Conservation (phyloP, 768 basidiomycete species). For the Calocybe indica region DNA sequence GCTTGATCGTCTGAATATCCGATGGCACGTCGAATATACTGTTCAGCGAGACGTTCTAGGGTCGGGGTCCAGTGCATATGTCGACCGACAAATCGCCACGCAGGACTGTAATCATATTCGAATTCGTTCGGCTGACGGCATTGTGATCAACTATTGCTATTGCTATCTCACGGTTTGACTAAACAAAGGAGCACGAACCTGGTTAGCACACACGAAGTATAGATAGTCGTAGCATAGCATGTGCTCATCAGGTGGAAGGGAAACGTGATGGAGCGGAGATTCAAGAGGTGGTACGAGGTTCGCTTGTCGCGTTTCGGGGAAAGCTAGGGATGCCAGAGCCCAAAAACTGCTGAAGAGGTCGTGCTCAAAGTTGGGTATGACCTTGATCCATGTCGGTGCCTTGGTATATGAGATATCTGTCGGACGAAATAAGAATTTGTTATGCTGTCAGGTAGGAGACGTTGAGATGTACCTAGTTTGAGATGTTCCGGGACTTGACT, state of each 20-base stretch:
- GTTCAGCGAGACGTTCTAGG: slow-evolving; percentile 34
- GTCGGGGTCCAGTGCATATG: slow-evolving; percentile 43
- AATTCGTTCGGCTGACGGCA: slow-evolving; percentile 45
- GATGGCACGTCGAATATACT: slow-evolving; percentile 40
- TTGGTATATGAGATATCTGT: slow-evolving; percentile 50
- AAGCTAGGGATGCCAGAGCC: slow-evolving; percentile 39
- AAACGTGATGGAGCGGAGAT: slow-evolving; percentile 32
- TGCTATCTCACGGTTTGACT: background rate
- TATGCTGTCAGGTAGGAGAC: background rate
- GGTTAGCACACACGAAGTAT: slow-evolving; percentile 41
- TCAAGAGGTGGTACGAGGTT: slow-evolving; percentile 32
- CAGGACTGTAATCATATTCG: slow-evolving; percentile 51
- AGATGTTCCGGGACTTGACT: slow-evolving; percentile 31
- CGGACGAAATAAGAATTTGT: slow-evolving; percentile 10
- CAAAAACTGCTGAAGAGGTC: slow-evolving; percentile 42
- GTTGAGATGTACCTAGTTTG: slow-evolving; percentile 29
- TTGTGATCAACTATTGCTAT: background rate
- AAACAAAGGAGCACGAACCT: slow-evolving; percentile 24
- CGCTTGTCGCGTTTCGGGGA: slow-evolving; percentile 34
- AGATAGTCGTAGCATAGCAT: slow-evolving; percentile 48
- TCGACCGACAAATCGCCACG: slow-evolving; percentile 50
- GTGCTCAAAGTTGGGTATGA: slow-evolving; percentile 37
- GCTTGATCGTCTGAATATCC: slow-evolving; percentile 26
- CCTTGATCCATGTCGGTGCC: slow-evolving; percentile 41
- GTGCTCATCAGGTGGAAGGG: slow-evolving; percentile 46